Evolutionary conservation across 1,139 yeast genomes (phyloP), one percentile per base, ranked within the genome.

Genomic region (Tardiomyces depauwii): DNA sequence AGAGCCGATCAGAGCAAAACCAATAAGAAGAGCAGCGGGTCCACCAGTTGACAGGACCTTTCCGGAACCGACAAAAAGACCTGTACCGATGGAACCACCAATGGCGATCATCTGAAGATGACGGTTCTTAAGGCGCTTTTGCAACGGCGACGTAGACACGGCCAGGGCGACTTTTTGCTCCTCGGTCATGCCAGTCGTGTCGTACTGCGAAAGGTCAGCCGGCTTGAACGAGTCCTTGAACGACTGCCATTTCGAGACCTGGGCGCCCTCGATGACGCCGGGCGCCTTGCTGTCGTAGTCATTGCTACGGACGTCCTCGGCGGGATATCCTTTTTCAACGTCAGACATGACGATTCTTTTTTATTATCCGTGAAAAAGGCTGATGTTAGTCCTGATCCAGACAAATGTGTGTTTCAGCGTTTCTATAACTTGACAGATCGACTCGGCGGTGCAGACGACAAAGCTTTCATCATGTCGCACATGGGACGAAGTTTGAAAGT

Each of bases 31-130:
- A 44, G 80, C 82, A 2, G 79, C 85, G 2, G 88, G 86, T 11
- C 89, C 88, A 42, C 82, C 82, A 30, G 66, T 64, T 33, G 65
- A 58, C 43, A 81, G 63, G 23, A 79, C 73, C 42, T 71, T 64
- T 43, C 88, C 88, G 40, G 80, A 69, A 48, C 88, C 87, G 49
- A 82, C 77, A 53, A 81, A 78, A 42, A 80, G 69, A 57, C 82
- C 82, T 2, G 82, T 83, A 65, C 95, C 95, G 52, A 86, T 83
- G 45, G 87, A 74, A 52, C 94, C 94, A 59, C 95, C 95, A 56
- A 86, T 80, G 43, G 94, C 93, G 61, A 86, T 80, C 86, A 85
- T 82, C 59, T 82, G 83, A 55, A 85, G 67, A 70, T 84, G 78
- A 66, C 85, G 72, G 42, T 63, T 30, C 41, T 44, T 42, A 49